Evolutionary conservation across 2,329 filamentous ascomycete genomes (phyloP).

Genomic region (Allantophomopsis cytisporea): DNA sequence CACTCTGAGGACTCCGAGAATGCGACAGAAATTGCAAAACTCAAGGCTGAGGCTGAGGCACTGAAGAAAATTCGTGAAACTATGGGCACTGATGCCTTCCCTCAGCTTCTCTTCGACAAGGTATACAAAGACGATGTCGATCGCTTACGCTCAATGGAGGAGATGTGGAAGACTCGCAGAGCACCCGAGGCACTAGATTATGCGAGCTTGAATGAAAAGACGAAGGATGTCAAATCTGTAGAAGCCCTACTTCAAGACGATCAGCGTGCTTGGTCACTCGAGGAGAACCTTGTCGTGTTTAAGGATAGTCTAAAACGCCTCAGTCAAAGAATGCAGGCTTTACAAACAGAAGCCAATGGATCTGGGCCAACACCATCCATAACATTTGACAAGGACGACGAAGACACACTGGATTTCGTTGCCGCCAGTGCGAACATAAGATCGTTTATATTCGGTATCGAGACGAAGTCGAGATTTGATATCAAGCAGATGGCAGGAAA

Average conservation of each 20-base stretch:
- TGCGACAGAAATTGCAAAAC: conserved; percentile 72
- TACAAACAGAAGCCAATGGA: conserved; percentile 34
- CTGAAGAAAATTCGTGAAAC: conserved; percentile 71
- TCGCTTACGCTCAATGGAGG: conserved; percentile 73
- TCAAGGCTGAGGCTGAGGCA: conserved; percentile 72
- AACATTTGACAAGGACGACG: conserved; percentile 92
- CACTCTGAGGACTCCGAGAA: conserved; percentile 73
- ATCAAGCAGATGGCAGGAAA: conserved; percentile 99
- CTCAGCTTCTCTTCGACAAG: conserved; percentile 77
- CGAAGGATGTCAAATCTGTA: conserved; percentile 17
- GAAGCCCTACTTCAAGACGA: conserved; percentile 45
- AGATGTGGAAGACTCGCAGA: conserved; percentile 85
- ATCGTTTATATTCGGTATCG: conserved; percentile 80
- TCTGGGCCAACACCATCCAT: conserved; percentile 49
- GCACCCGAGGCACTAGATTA: conserved; percentile 64
- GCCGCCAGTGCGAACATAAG: conserved; percentile 81
- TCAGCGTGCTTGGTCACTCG: conserved; percentile 67
- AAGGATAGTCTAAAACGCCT: conserved; percentile 65
- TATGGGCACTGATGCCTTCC: conserved; percentile 67
- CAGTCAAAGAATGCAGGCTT: conserved; percentile 55
- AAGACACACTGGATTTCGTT: conserved; percentile 90
- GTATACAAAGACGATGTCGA: conserved; percentile 80
- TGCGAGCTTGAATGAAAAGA: conserved; percentile 39
- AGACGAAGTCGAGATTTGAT: conserved; percentile 81
- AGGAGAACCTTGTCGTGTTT: conserved; percentile 79